A percentile compares a stretch with the other conserved stretches of the same genome.
Evolutionary conservation across 2,329 filamentous ascomycete genomes (phyloP).

Genomic region (Leptosphaerulina australis): DNA sequence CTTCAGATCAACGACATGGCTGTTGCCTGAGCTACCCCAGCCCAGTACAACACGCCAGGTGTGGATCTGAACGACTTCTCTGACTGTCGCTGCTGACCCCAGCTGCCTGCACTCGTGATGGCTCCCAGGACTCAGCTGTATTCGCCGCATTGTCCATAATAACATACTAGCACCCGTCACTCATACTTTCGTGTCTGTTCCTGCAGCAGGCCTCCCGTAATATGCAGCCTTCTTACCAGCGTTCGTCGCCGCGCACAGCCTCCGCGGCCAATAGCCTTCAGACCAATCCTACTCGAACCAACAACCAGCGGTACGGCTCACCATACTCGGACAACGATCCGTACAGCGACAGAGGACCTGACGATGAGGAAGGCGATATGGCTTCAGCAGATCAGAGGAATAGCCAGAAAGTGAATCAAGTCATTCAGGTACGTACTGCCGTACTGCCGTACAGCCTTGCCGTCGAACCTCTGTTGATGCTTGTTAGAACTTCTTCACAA

Average conservation of each 20-base stretch:
- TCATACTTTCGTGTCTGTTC: constrained; percentile 20
- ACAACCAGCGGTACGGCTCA: constrained; percentile 74
- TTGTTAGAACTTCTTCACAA: constrained; percentile 84
- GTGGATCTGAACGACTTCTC: constrained; percentile 29
- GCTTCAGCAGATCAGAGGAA: constrained; percentile 43
- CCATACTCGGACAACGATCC: constrained; percentile 59
- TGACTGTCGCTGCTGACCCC: constrained; percentile 31
- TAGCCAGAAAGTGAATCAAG: constrained; percentile 79
- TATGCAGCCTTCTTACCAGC: constrained; percentile 85
- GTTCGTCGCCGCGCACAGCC: constrained; percentile 72
- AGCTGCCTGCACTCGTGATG: constrained; percentile 47
- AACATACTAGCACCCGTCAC: constrained; percentile 23
- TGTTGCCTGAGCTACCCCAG: constrained; percentile 45
- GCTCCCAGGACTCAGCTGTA: constrained; percentile 44
- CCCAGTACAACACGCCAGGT: constrained; percentile 24
- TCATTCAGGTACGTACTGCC: constrained; percentile 73
- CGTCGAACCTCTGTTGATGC: constrained; percentile 1
- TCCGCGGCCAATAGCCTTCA: constrained; percentile 75
- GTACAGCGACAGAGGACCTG: constrained; percentile 57
- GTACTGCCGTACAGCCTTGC: constrained; percentile 22
- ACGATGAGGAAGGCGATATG: constrained; percentile 57
- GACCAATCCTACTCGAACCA: constrained; percentile 71
- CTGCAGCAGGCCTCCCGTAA: constrained; percentile 41
- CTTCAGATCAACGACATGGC: constrained; percentile 38
- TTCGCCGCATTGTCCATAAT: constrained; percentile 43